phyloP scores from a whole-genome alignment of 2,329 filamentous ascomycete genomes.

The Scortechinia acanthostroma region DNA sequence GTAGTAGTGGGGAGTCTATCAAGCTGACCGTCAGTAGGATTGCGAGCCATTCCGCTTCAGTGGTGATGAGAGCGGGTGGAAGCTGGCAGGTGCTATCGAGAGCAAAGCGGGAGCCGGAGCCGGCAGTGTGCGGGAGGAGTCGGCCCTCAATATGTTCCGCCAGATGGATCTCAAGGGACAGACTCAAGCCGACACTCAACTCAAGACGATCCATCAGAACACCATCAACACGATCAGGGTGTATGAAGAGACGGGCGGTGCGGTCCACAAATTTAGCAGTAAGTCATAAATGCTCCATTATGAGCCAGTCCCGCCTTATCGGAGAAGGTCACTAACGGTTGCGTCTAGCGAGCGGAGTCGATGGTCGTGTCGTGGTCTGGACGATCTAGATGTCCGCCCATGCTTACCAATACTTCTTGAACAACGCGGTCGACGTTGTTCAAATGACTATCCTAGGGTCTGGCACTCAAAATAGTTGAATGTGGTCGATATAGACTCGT shows the following conservation, averaged over 20 bases:
- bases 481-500: too few relatives aligned
- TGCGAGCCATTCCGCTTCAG: conserved; percentile 84
- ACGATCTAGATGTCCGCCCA: too few relatives aligned
- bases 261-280: conserved; percentile 79
- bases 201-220: conserved; percentile 95
- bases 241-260: conserved; percentile 60
- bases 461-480: too few relatives aligned
- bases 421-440: too few relatives aligned
- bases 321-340: conserved; percentile 15
- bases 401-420: too few relatives aligned
- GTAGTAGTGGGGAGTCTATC: too few relatives aligned
- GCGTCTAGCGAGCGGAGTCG: conserved; percentile 67
- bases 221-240: conserved; percentile 79
- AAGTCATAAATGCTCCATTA: conserved; percentile 28
- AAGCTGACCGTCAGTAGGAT: conserved; percentile 43
- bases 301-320: conserved; percentile 7
- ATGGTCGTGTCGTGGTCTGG: conserved; percentile 78
- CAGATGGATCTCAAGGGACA: conserved; percentile 99
- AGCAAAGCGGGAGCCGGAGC: conserved; percentile 39
- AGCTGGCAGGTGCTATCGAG: conserved; percentile 75
- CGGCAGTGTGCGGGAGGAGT: conserved; percentile 71
- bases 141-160: conserved; percentile 92
- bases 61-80: conserved; percentile 75
- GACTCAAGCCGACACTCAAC: conserved; percentile 80
- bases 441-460: too few relatives aligned